These are phyloP conservation scores for Micractinium sp. DNA, from an alignment of 139 green algal species.

Conservation along the genomic window DNA sequence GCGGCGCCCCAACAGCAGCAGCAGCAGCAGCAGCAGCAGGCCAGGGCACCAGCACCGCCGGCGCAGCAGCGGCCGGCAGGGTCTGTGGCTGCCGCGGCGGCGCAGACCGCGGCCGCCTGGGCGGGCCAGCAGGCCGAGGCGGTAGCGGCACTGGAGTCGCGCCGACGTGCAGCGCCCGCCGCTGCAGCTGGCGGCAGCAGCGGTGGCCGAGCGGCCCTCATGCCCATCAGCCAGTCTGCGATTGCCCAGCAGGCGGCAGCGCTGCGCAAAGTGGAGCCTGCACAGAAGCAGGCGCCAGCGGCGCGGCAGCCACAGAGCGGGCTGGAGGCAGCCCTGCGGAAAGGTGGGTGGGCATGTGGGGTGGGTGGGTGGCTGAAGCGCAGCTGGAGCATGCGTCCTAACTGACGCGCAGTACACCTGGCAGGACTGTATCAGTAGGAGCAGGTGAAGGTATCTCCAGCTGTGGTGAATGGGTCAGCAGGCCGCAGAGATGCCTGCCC, in stretches of 20 bases:
- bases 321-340: constrained; percentile 53
- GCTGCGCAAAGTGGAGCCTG: constrained; percentile 51
- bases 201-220: constrained; percentile 1
- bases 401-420: no score
- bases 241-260: constrained; percentile 52
- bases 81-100: constrained; percentile 9
- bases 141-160: background rate
- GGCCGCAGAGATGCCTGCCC: no score
- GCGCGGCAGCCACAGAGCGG: background rate
- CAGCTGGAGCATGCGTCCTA: no score
- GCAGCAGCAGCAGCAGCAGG: background rate
- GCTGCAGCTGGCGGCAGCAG: background rate
- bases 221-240: constrained; percentile 47
- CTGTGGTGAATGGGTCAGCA: no score
- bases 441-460: background rate
- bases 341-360: constrained; percentile 3
- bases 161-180: background rate
- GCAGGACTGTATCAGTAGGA: background rate
- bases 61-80: background rate
- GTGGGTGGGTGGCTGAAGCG: background rate
- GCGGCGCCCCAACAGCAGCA: background rate
- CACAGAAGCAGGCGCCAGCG: background rate
- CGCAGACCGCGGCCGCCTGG: background rate
- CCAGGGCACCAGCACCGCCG: background rate
- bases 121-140: constrained; percentile 10